A percentile compares a stretch with the other conserved stretches of the same genome.
phyloP scores from a whole-genome alignment of 352 stramenopile genomes.

The Porosira glacialis region DNA sequence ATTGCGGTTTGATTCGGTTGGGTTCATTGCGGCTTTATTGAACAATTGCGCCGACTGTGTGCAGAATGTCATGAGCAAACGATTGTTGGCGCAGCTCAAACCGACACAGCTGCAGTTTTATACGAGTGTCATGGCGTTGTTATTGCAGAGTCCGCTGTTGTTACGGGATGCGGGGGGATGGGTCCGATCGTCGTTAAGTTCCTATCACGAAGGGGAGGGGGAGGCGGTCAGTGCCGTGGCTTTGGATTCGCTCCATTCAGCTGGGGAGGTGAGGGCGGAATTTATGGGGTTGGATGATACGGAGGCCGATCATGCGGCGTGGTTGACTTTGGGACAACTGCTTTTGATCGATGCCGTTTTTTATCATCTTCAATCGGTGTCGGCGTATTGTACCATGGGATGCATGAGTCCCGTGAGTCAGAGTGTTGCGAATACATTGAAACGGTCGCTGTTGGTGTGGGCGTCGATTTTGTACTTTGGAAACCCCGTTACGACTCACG shows the following conservation, averaged over 20 bases:
- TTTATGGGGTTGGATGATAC: constrained; percentile 10
- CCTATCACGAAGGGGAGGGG: too few relatives aligned
- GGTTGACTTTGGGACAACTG: constrained; percentile 69
- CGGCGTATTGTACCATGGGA: constrained; percentile 88
- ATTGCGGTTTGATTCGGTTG: constrained; percentile 84
- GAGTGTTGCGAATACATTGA: constrained; percentile 88
- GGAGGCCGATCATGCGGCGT: constrained; percentile 17
- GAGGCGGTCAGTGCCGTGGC: too few relatives aligned
- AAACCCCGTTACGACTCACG: constrained; percentile 83
- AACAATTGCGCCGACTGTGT: constrained; percentile 90
- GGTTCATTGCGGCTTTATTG: constrained; percentile 85
- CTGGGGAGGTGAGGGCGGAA: constrained; percentile 36
- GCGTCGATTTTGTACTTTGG: constrained; percentile 88
- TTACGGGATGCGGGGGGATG: constrained; percentile 55
- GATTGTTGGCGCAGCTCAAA: constrained; percentile 70
- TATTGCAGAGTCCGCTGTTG: constrained; percentile 85
- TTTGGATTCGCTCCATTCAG: too few relatives aligned
- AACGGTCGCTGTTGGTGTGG: constrained; percentile 86
- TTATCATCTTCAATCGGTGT: constrained; percentile 87
- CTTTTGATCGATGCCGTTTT: constrained; percentile 79
- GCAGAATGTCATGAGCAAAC: constrained; percentile 88
- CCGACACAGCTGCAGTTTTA: constrained; percentile 86
- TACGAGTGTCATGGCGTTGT: constrained; percentile 84
- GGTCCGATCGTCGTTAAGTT: constrained; percentile 6
- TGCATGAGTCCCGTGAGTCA: constrained; percentile 87